Evolutionary conservation across 1,139 yeast genomes (phyloP), one percentile per base, ranked within the genome.

Genomic region (Suhomyces bokatorum): DNA sequence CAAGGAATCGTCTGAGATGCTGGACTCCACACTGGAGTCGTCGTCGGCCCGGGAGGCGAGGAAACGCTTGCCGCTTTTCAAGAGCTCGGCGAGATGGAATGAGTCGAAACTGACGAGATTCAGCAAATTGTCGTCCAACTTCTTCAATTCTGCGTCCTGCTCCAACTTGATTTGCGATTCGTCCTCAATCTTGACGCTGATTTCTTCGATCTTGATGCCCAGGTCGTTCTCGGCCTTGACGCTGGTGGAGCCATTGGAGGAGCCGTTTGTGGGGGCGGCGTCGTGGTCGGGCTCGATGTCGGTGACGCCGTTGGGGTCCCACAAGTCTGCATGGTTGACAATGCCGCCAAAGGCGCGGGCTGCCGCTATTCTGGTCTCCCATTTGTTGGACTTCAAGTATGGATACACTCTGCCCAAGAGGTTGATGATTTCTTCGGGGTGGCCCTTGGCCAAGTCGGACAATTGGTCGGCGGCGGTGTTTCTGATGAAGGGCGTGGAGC

Each of bases 381-480:
- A 95, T 67, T 85, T 88, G 43, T 75, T 75, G 32, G 93, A 83
- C 57, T 83, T 80, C 49, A 95, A 71, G 62, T 83, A 93, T 0
- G 99, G 98, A 56, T 89, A 89, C 1, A 93, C 97, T 51, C 98
- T 75, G 20, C 96, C 90, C 34, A 95, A 70, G 38, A 95, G 70
- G 51, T 86, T 86, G 46, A 90, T 75, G 27, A 87, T 80, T 60
- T 95, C 99, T 62, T 91, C 98, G 0, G 98, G 97, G 57, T 95
- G 99, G 36, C 87, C 85, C 62, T 86, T 87, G 27, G 97, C 98
- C 40, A 95, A 77, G 57, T 91, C 98, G 3, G 97, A 90, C 54
- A 95, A 75, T 66, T 95, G 99, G 60, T 93, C 97, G 2, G 99
- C 99, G 0, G 99, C 99, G 11, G 97, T 89, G 59, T 88, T 89